Conservation (phyloP, 352 stramenopile species). For the Peronospora tabacina region DNA sequence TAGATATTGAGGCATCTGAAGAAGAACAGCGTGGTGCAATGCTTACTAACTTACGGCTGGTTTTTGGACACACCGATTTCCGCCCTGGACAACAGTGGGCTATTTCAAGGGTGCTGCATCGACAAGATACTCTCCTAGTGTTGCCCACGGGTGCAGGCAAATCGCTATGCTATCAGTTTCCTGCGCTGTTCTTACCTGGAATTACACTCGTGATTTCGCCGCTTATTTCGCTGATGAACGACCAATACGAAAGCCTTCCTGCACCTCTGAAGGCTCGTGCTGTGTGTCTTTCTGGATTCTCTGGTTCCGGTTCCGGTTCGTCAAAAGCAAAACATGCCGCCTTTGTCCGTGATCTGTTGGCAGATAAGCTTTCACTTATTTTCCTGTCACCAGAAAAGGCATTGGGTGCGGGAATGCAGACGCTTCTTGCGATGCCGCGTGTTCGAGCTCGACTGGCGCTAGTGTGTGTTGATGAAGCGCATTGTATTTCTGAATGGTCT, state of each 20-base stretch:
- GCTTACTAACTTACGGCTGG: slow-evolving; percentile 63
- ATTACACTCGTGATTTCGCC: slow-evolving; percentile 91
- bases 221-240: slow-evolving; percentile 90
- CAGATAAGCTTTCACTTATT: slow-evolving; percentile 66
- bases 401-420: slow-evolving; percentile 71
- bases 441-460: slow-evolving; percentile 52
- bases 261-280: slow-evolving; percentile 45
- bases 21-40: slow-evolving; percentile 41
- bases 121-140: slow-evolving; percentile 83
- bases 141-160: slow-evolving; percentile 97
- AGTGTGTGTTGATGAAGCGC: slow-evolving; percentile 91
- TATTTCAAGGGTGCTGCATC: slow-evolving; percentile 61
- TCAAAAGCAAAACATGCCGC: slow-evolving; percentile 59
- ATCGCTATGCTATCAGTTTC: slow-evolving; percentile 97
- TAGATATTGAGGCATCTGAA: slow-evolving; percentile 43
- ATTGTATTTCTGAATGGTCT: slow-evolving; percentile 93
- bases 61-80: slow-evolving; percentile 82
- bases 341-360: slow-evolving; percentile 58
- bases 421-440: slow-evolving; percentile 40
- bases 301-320: slow-evolving; percentile 11
- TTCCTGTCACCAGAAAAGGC: slow-evolving; percentile 90
- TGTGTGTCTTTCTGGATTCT: slow-evolving; percentile 46
- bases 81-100: slow-evolving; percentile 78
- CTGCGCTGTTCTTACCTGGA: slow-evolving; percentile 68
- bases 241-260: slow-evolving; percentile 85